phyloP scores from a whole-genome alignment of 2,329 filamentous ascomycete genomes.

The Botrytis aclada region DNA sequence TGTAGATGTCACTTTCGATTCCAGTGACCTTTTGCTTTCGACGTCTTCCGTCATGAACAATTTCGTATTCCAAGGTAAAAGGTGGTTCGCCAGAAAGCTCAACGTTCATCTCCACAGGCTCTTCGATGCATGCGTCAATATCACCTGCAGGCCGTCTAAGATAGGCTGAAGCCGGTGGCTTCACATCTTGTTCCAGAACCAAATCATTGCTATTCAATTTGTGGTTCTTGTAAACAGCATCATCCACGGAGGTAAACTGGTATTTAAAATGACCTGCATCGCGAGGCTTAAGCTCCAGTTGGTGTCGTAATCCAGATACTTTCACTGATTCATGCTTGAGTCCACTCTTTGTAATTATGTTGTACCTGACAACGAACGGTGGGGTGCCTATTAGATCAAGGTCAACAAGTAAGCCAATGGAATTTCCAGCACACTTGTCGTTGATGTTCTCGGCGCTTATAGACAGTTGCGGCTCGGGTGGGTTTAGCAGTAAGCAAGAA shows the following conservation, averaged over 20 bases:
- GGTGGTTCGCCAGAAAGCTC: conserved; percentile 77
- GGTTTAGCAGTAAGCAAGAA: conserved; percentile 89
- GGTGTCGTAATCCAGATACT: conserved; percentile 72
- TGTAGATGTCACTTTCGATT: conserved; percentile 61
- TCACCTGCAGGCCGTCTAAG: conserved; percentile 54
- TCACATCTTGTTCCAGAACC: conserved; percentile 81
- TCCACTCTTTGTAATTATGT: conserved; percentile 59
- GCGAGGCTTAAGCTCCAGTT: conserved; percentile 78
- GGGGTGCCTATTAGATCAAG: conserved; percentile 89
- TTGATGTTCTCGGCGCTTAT: conserved; percentile 78
- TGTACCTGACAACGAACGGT: conserved; percentile 81
- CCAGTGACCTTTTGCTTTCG: conserved; percentile 62
- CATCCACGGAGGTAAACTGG: conserved; percentile 75
- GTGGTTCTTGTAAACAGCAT: conserved; percentile 73
- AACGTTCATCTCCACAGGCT: conserved; percentile 72
- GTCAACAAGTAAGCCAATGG: conserved; percentile 84
- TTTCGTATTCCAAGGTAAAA: conserved; percentile 87
- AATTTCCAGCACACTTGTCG: conserved; percentile 92
- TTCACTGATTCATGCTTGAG: conserved; percentile 45
- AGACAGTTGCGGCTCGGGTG: conserved; percentile 76
- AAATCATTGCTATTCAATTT: conserved; percentile 59
- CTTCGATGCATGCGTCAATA: conserved; percentile 76
- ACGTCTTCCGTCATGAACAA: conserved; percentile 84
- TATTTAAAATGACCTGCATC: conserved; percentile 86
- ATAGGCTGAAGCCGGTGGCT: conserved; percentile 82